Evolutionary conservation across 345 rosid species (phyloP), one percentile per base, ranked within the genome.

Genomic region (Brassica carinata): DNA sequence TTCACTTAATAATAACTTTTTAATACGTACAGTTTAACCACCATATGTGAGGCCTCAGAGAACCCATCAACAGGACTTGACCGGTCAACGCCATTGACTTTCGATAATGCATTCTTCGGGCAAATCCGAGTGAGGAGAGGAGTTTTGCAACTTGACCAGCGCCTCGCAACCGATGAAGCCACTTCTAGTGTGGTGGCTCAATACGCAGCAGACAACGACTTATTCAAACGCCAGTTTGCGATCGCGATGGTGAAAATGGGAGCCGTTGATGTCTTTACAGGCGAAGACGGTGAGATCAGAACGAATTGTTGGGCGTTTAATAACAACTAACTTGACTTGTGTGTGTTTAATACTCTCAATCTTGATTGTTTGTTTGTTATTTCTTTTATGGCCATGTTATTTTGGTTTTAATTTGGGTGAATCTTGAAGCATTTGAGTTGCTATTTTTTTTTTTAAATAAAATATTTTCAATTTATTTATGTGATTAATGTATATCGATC

Each of bases 201-300:
- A 19, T 87, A 85, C 8, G 87, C 87, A 2, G 67, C 72, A 5
- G 83, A 87, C 58, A 69, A 34, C 13, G 23, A 9, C 40, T 80
- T 62, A 17, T 90, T 90, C 38, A 64, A 65, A 68, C 38, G 64
- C 36, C 74, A 87, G 51, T 89, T 92, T 79, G 87, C 84, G 2
- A 78, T 75, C 33, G 96, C 89, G 0, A 87, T 90, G 87, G 83
- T 87, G 77, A 92, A 86, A 85, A 2, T 90, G 87, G 90, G 88
- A 36, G 73, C 73, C 5, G 80, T 88, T 17, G 71, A 79, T 19
- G 91, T 88, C 69, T 86, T 89, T 43, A 81, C 83, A 4, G 94
- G 94, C 53, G 75, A 77, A 3, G 85, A 75, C 13, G 95, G 97
- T 23, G 87, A 90, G 73, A 81, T 90, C 36, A 85, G 96, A 64